Base-by-base conservation (phyloP, 2,329 filamentous ascomycete species). In the Fusarium metavorans region DNA sequence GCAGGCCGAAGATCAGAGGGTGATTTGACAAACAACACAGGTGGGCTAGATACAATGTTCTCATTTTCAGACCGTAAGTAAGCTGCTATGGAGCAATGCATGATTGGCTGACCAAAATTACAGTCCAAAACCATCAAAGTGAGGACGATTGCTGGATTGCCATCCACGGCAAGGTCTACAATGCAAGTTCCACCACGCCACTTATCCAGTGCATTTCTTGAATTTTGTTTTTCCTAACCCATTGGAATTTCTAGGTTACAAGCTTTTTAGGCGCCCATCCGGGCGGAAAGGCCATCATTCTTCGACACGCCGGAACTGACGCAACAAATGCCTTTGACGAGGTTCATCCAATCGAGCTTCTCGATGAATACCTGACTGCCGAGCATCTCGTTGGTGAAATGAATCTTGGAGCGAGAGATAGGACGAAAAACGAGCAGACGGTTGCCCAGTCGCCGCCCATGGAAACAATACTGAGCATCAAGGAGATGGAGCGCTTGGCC, bases 231-330 rank as follows among this genome's bases (percentile, higher is more conserved):
- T 25, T 48, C 1, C 16, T 32, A 30, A 41, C 18, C 3, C 25
- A 5, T 32, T 2, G n/a, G 16, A 14, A 5, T 25, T 18, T 18
- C 6, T 13, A 68, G 65, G 25, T 71, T 5, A 71, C 69, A n/a
- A 25, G 25, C 2, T 69, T 71, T 34, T 16, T 71, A 11, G 48
- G 23, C 13, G 41, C 23, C 20, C 69, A 71, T 27, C 69, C 69
- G 1, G 69, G 69, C 32, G 69, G 69, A 45, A 45, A 65, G 34
- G 58, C 56, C 27, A 63, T 71, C 43, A 62, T 71, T 39, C 66
- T 71, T 37, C 57, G 34, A 45, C 56, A 68, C 37, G 61, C 69
- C 3, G 69, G 69, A 13, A 71, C 61, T 7, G 69, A 71, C n/a
- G 69, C 69, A 14, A 68, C 69, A 16, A 27, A 61, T 34, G 69